Evolutionary conservation across 2,329 filamentous ascomycete genomes (phyloP).

Genomic region (Chaetomiaceae sp.): DNA sequence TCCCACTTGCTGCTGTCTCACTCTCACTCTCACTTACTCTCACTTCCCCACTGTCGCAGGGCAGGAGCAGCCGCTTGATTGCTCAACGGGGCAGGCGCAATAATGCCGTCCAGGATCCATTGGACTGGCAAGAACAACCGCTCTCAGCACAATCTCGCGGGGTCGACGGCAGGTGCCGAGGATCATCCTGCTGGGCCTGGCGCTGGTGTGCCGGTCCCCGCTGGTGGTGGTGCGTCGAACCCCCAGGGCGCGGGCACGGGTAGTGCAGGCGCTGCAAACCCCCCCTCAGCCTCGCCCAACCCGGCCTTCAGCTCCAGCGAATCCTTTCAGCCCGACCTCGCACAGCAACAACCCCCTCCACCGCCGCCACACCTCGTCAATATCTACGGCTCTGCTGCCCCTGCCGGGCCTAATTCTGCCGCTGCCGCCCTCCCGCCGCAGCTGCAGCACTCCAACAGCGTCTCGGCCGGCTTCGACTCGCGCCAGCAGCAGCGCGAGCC

Average conservation of each 20-base stretch:
- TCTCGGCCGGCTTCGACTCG: constrained; percentile 25
- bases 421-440: constrained; percentile 31
- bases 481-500: constrained; percentile 26
- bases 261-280: constrained; percentile 27
- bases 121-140: constrained; percentile 51
- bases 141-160: constrained; percentile 50
- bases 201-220: constrained; percentile 14
- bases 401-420: constrained; percentile 24
- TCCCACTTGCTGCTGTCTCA: no score
- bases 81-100: constrained; percentile 17
- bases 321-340: constrained; percentile 36
- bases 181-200: constrained; percentile 3
- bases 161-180: constrained; percentile 34
- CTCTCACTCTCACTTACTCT: no score
- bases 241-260: constrained; percentile 12
- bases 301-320: constrained; percentile 42
- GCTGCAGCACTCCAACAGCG: constrained; percentile 34
- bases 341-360: constrained; percentile 23
- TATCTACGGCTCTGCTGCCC: constrained; percentile 23
- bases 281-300: constrained; percentile 42
- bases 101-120: constrained; percentile 45
- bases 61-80: not conserved
- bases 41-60: no score
- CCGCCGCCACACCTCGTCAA: constrained; percentile 26
- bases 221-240: constrained; percentile 11